Evolutionary conservation across 306 rosid genomes (phyloP).

Genomic region (Biancaea sappan): DNA sequence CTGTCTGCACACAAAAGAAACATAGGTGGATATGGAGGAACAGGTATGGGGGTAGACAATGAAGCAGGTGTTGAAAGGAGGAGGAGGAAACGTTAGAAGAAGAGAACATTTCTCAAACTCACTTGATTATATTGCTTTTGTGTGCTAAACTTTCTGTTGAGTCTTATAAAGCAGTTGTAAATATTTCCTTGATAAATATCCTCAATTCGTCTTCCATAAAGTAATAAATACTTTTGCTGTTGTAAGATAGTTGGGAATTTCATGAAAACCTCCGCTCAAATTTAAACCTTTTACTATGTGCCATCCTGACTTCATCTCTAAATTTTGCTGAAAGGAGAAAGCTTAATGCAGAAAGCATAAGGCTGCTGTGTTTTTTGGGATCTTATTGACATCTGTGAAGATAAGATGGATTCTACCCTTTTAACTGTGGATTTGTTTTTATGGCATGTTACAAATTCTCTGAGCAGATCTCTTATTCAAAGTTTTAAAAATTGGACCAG

Average conservation of each 20-base stretch:
- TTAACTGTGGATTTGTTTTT: constrained; percentile 1
- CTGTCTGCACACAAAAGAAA: too few species aligned
- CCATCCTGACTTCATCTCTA: constrained; percentile 7
- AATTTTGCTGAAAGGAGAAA: constrained; percentile 21
- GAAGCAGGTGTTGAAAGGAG: too few species aligned
- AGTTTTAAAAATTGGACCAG: too few species aligned
- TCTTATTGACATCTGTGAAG: constrained; percentile 15
- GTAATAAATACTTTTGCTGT: not conserved
- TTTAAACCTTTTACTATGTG: constrained; percentile 1
- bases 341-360: constrained; percentile 24
- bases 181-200: not conserved
- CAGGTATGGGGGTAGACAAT: too few species aligned
- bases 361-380: constrained; percentile 21
- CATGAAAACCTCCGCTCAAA: constrained; percentile 5
- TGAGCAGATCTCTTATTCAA: not conserved
- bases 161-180: not conserved
- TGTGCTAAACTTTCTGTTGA: not conserved
- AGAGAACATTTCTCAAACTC: too few species aligned
- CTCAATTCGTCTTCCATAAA: not conserved
- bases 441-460: constrained; percentile 6
- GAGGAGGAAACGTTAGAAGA: too few species aligned
- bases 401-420: constrained; percentile 28
- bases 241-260: constrained; percentile 6
- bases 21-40: too few species aligned
- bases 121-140: too few species aligned